Evolutionary conservation across 257 asterid genomes (phyloP).

Genomic region (Ocimum tenuiflorum): DNA sequence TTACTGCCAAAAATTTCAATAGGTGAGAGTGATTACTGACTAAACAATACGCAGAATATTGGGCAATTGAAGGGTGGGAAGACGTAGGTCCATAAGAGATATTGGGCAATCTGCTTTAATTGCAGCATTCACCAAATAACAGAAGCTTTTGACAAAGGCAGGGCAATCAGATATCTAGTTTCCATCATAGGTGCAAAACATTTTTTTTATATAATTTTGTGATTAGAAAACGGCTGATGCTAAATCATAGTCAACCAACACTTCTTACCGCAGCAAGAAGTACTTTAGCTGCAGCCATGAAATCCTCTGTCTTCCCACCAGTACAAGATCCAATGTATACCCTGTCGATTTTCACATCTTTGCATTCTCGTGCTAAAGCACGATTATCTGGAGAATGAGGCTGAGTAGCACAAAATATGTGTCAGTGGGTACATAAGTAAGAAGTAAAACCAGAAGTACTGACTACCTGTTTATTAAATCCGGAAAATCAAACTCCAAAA

Average conservation of each 20-base stretch:
- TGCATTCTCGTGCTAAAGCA: constrained; percentile 93
- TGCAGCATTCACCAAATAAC: neutral
- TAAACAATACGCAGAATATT: neutral
- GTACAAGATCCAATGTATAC: constrained; percentile 97
- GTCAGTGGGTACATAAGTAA: neutral
- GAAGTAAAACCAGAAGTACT: neutral
- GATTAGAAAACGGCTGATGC: neutral
- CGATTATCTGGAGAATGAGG: constrained; percentile 98
- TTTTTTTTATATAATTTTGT: neutral
- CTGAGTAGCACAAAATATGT: constrained; percentile 28
- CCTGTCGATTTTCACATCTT: constrained; percentile 85
- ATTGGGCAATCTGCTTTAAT: neutral
- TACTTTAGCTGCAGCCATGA: constrained; percentile 93
- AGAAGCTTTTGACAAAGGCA: neutral
- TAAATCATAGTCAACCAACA: neutral
- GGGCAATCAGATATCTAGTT: neutral
- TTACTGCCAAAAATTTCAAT: too few species aligned
- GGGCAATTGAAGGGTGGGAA: neutral
- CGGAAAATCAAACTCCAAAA: neutral
- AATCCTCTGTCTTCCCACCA: constrained; percentile 95
- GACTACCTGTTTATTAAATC: neutral
- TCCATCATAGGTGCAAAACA: neutral
- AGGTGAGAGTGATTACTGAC: neutral
- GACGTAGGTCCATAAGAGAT: neutral
- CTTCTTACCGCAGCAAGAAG: constrained; percentile 70